A percentile compares a stretch with the other conserved stretches of the same genome.
phyloP scores from a whole-genome alignment of 148 eudicot genomes.

The Chenopodium formosanum region DNA sequence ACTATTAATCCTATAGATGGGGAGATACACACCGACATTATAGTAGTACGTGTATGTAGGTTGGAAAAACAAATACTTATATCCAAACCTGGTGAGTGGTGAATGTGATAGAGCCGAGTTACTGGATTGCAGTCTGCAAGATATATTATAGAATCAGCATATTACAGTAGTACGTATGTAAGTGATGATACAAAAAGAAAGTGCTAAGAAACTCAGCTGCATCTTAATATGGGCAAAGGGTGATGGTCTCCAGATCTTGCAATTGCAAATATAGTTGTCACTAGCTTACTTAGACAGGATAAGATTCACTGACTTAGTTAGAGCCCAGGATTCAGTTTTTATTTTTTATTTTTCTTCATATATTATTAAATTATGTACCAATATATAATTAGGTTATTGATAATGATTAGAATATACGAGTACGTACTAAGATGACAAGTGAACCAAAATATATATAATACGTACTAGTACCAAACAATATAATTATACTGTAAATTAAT shows the following conservation, averaged over 20 bases:
- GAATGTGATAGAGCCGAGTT: too few relatives aligned
- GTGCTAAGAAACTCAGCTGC: slow-evolving; percentile 1
- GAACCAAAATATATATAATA: not conserved
- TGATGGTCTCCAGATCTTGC: slow-evolving; percentile 14
- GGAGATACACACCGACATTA: too few relatives aligned
- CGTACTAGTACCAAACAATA: not conserved
- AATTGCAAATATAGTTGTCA: too few relatives aligned
- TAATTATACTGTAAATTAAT: not conserved
- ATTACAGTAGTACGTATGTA: too few relatives aligned
- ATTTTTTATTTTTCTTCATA: not conserved
- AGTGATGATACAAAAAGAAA: not conserved
- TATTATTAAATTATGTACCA: not conserved
- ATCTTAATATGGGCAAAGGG: not conserved
- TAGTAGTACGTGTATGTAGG: too few relatives aligned
- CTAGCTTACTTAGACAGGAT: slow-evolving; percentile 1
- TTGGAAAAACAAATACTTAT: not conserved
- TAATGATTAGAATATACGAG: slow-evolving; percentile 8
- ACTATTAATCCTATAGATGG: too few relatives aligned
- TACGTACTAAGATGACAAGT: not conserved
- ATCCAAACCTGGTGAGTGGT: not conserved
- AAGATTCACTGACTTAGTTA: slow-evolving; percentile 6
- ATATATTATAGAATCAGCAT: not conserved
- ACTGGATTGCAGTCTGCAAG: not conserved
- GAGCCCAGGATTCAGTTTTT: not conserved
- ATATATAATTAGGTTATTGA: not conserved